Evolutionary conservation across 805 yeast genomes (phyloP), one percentile per base, ranked within the genome.

Genomic region (Wickerhamiella spandovensis): DNA sequence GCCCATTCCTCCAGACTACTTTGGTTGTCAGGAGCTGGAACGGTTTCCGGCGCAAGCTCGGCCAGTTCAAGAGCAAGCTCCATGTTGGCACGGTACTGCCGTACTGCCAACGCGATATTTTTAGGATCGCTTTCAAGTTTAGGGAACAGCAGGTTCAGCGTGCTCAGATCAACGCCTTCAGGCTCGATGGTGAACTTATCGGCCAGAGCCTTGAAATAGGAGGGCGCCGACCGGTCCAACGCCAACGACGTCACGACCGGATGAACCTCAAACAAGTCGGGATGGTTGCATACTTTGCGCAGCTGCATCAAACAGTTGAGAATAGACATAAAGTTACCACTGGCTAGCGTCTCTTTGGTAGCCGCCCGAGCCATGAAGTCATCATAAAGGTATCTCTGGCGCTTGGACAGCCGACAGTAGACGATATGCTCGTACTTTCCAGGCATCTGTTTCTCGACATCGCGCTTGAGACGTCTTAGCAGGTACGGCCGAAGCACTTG

Each of bases 391-490:
- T 78, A 84, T 53, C 97, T 70, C 64, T 92, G 99, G 56, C 99
- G 76, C 59, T 92, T 88, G 1, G 97, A 88, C 44, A 92, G 69
- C 24, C 95, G 77, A 69, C 98, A 94, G 63, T 84, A 86, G 5
- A 92, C 81, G 52, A 92, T 81, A 64, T 92, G 99, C 64, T 92
- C 99, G 64, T 88, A 85, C 62, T 92, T 92, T 0, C 84, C 96
- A 1, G 99, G 99, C 98, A 92, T 92, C 66, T 92, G 98, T 61
- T 90, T 88, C 60, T 92, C 99, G 13, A 92, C 99, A 66, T 92
- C 99, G 20, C 85, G 87, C 64, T 92, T 92, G 61, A 92, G 74
- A 56, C 99, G 79, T 64, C 99, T 79, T 53, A 92, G 70, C 39
- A 92, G 69, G 61, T 90, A 92, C 0, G 99, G 99, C 55, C 98